These are phyloP conservation scores for Starmerella sp. DNA, from an alignment of 805 yeast genomes.

Conservation along the genomic window DNA sequence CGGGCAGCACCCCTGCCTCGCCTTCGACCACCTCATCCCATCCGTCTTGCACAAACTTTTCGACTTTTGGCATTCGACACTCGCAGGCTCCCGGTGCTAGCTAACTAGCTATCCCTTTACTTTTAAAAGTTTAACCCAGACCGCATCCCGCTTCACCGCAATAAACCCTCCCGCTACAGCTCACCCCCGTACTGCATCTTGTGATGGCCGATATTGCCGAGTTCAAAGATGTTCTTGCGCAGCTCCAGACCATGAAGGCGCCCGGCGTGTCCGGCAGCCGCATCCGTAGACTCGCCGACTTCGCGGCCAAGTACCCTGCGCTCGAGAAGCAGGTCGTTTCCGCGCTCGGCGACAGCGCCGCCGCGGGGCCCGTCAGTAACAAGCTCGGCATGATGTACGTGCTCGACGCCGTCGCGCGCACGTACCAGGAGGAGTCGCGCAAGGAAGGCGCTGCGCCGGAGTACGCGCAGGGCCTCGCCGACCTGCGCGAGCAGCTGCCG, in stretches of 20 bases:
- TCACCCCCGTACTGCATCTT: not conserved
- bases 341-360: conserved; percentile 53
- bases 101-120: conserved; percentile 3
- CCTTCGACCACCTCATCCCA: not conserved
- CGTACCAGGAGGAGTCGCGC: conserved; percentile 63
- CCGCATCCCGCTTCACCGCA: not conserved
- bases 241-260: conserved; percentile 33
- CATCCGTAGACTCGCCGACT: conserved; percentile 60
- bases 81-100: conserved; percentile 1
- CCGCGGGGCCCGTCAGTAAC: conserved; percentile 62
- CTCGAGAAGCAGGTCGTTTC: conserved; percentile 33
- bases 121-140: conserved; percentile 3
- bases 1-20: not conserved
- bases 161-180: not conserved
- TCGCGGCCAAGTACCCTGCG: conserved; percentile 58
- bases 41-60: not conserved
- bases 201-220: conserved; percentile 1
- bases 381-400: conserved; percentile 86
- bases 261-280: conserved; percentile 95
- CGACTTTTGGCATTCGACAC: not conserved
- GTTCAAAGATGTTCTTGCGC: conserved; percentile 15
- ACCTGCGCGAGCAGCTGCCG: conserved; percentile 3
- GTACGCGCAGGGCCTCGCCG: conserved; percentile 8
- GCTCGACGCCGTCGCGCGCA: conserved; percentile 84
- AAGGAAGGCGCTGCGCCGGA: conserved; percentile 31